Base-by-base conservation (phyloP, 23 red algal species). In the Gracilaria vermiculophylla region DNA sequence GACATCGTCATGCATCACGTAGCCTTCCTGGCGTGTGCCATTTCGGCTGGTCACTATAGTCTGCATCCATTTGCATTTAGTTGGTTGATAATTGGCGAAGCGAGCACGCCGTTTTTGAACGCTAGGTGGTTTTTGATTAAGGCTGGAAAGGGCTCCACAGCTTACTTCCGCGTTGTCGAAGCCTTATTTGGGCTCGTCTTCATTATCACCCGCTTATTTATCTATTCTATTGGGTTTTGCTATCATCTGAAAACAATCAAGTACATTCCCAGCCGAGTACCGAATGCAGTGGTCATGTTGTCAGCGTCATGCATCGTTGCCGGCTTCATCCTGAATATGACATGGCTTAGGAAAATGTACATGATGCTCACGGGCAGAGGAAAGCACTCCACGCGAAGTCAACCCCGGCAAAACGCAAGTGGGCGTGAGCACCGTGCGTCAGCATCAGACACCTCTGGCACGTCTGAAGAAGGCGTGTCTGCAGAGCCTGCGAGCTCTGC, bases 31-130 rank as follows among this genome's bases (percentile, higher is more conserved):
- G 27, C 56, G 28, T 84, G 62, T 39, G 67, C 90, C 23, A 15
- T 85, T 24, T 45, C 76, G 49, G 90, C 90, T 3, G 90, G 90
- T 52, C 17, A 60, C 45, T 78, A 79, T 41, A 36, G 62, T 72
- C 40, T 93, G 47, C 69, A 77, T 80, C 90, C 90, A 0, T 93
- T 85, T 28, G 74, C 74, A 15, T 93, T 93, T 58, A 39, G 45
- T 1, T 93, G 90, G 90, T 70, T 93, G 23, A 85, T 93, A 42
- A 42, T 93, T 9, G 90, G 90, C 70, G 90, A 93, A 48, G 90
- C 90, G 25, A 85, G 78, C 69, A 93, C 90, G 23, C 90, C 90
- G n/a, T 76, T 93, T 29, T 44, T 93, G 62, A 93, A 93, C 41
- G 52, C 82, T n/a, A 80, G 90, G 23, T 93, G 90, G 90, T 78